Conservation (phyloP, 768 basidiomycete species). For the Boletus rubropictus region DNA sequence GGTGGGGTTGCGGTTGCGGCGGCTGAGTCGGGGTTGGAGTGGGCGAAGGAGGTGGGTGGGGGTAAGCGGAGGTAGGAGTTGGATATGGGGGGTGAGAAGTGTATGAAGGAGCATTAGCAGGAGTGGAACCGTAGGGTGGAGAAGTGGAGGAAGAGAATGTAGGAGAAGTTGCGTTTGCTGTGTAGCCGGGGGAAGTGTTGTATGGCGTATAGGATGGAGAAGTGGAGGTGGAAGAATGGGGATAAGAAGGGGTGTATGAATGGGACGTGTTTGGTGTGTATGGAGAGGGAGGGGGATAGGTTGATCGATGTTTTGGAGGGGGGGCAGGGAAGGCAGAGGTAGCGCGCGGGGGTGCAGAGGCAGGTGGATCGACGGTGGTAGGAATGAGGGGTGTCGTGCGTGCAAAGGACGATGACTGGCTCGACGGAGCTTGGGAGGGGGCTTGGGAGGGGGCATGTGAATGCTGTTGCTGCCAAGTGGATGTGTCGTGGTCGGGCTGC, state of each 20-base stretch:
- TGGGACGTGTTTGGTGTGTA: slow-evolving; percentile 18
- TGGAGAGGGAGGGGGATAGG: slow-evolving; percentile 17
- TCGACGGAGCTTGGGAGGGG: slow-evolving; percentile 12
- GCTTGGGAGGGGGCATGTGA: slow-evolving; percentile 15
- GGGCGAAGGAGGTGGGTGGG: slow-evolving; percentile 26
- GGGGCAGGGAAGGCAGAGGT: slow-evolving; percentile 11
- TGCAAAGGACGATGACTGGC: slow-evolving; percentile 18
- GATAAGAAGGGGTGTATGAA: slow-evolving; percentile 11
- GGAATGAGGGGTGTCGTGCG: slow-evolving; percentile 28
- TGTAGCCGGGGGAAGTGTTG: slow-evolving; percentile 17
- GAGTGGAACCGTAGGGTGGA: slow-evolving; percentile 11
- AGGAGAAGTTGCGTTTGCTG: slow-evolving; percentile 20
- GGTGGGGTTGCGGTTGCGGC: slow-evolving; percentile 16
- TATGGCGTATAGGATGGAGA: slow-evolving; percentile 19
- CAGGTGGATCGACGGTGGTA: slow-evolving; percentile 23
- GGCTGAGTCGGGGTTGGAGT: slow-evolving; percentile 29
- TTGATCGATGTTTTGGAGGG: slow-evolving; percentile 19
- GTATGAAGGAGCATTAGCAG: slow-evolving; percentile 14
- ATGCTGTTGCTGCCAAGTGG: slow-evolving; percentile 26
- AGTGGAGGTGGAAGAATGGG: slow-evolving; percentile 15
- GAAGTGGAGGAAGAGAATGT: slow-evolving; percentile 21
- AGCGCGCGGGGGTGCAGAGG: slow-evolving; percentile 4
- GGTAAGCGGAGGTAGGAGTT: slow-evolving; percentile 27
- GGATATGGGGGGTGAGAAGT: slow-evolving; percentile 16
- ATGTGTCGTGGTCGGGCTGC: slow-evolving; percentile 17